These are phyloP conservation scores for Suhomyces sp. DNA, from an alignment of 805 yeast genomes.

Conservation along the genomic window DNA sequence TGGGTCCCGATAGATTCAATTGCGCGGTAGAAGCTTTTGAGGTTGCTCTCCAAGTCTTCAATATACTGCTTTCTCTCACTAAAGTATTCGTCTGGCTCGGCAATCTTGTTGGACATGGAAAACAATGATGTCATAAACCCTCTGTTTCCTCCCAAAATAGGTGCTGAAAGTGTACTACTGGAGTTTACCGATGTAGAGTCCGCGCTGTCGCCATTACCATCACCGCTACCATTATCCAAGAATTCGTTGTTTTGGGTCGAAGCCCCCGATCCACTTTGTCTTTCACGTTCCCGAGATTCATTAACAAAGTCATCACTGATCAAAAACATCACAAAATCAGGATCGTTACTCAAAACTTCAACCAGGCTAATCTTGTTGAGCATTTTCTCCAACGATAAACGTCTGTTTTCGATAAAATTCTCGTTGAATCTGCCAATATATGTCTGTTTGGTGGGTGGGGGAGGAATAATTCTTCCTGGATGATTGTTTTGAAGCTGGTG, in stretches of 20 bases:
- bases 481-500: slow-evolving; percentile 82
- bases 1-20: slow-evolving; percentile 73
- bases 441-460: slow-evolving; percentile 93
- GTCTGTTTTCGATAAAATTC: slow-evolving; percentile 81
- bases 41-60: slow-evolving; percentile 69
- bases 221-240: slow-evolving; percentile 26
- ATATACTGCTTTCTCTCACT: slow-evolving; percentile 63
- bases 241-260: slow-evolving; percentile 31
- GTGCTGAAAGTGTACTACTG: slow-evolving; percentile 11
- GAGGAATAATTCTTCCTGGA: slow-evolving; percentile 86
- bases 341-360: slow-evolving; percentile 59
- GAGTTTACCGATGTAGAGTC: background rate
- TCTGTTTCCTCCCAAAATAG: slow-evolving; percentile 27
- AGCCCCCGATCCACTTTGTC: slow-evolving; percentile 52
- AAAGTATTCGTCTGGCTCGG: slow-evolving; percentile 79
- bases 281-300: slow-evolving; percentile 71
- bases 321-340: slow-evolving; percentile 74
- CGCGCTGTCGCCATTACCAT: slow-evolving; percentile 17
- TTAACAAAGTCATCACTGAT: slow-evolving; percentile 66
- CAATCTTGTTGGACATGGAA: slow-evolving; percentile 62
- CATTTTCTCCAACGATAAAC: slow-evolving; percentile 86
- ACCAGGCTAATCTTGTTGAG: slow-evolving; percentile 63
- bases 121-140: slow-evolving; percentile 72
- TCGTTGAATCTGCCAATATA: slow-evolving; percentile 89
- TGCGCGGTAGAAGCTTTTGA: slow-evolving; percentile 65